These are phyloP conservation scores for Penicillium aurantiogriseum DNA, from an alignment of 2,329 filamentous ascomycete species.

Conservation along the genomic window DNA sequence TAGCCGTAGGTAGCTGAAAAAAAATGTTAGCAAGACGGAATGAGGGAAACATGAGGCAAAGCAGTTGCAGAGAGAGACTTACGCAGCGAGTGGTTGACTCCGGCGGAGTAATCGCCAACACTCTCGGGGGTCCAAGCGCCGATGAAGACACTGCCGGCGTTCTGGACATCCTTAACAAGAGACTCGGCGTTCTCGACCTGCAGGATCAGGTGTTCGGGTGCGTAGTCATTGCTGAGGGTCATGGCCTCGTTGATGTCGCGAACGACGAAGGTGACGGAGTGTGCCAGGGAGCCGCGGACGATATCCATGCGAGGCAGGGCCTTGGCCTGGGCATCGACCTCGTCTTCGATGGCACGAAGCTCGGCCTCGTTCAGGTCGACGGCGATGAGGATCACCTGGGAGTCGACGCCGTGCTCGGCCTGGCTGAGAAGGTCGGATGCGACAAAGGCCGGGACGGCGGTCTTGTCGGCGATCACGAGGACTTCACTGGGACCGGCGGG, in stretches of 20 bases:
- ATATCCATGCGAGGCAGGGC: slow-evolving; percentile 89
- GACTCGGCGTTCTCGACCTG: slow-evolving; percentile 76
- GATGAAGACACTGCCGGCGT: slow-evolving; percentile 94
- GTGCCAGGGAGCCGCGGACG: slow-evolving; percentile 81
- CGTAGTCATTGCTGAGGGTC: slow-evolving; percentile 85
- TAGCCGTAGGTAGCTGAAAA: slow-evolving; percentile 87
- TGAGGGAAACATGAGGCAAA: background rate
- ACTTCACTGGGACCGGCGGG: slow-evolving; percentile 95
- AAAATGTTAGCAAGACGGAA: slow-evolving; percentile 20
- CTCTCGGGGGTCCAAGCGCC: slow-evolving; percentile 96
- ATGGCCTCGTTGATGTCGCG: slow-evolving; percentile 70
- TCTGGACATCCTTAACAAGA: slow-evolving; percentile 76
- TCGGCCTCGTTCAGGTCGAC: slow-evolving; percentile 72
- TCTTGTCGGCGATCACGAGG: slow-evolving; percentile 87
- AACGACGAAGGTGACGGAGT: slow-evolving; percentile 84
- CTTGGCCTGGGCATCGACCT: slow-evolving; percentile 82
- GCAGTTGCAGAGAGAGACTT: slow-evolving; percentile 50
- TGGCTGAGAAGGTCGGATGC: slow-evolving; percentile 92
- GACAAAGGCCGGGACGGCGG: slow-evolving; percentile 88
- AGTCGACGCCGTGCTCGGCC: slow-evolving; percentile 95
- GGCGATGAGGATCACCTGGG: slow-evolving; percentile 88
- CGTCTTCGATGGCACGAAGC: slow-evolving; percentile 81
- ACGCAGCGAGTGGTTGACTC: slow-evolving; percentile 97
- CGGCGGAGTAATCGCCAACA: slow-evolving; percentile 96
- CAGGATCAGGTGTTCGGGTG: slow-evolving; percentile 92